Conservation (phyloP, 805 yeast species). For the Cyberlindnera maritima region DNA sequence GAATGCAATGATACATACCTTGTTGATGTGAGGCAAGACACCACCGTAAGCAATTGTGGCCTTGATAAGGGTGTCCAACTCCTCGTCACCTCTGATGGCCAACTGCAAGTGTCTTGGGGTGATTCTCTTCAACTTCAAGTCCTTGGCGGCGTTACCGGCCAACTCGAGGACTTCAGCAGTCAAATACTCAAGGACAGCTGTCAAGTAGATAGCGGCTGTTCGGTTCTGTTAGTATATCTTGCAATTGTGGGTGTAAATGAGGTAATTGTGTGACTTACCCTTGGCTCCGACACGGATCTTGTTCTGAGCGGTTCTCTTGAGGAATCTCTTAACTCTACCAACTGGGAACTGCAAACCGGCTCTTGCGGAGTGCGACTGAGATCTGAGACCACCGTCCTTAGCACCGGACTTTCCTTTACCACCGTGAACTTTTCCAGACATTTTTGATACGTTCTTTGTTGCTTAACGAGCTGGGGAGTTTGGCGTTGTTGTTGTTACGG, state of each 20-base stretch:
- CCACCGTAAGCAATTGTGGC: slow-evolving; percentile 98
- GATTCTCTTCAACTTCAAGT: slow-evolving; percentile 91
- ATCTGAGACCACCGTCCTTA: slow-evolving; percentile 56
- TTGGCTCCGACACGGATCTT: slow-evolving; percentile 78
- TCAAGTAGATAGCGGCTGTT: slow-evolving; percentile 83
- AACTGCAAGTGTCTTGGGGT: slow-evolving; percentile 96
- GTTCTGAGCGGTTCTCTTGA: slow-evolving; percentile 88
- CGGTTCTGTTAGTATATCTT: slow-evolving; percentile 11
- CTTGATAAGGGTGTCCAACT: slow-evolving; percentile 87
- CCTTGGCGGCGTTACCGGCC: slow-evolving; percentile 98
- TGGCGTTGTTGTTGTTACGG: slow-evolving; percentile 10
- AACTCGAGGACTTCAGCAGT: slow-evolving; percentile 96
- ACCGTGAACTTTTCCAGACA: slow-evolving; percentile 97
- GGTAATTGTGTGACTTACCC: slow-evolving; percentile 29
- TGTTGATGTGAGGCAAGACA: slow-evolving; percentile 67
- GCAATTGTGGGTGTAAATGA: background rate
- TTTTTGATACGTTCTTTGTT: slow-evolving; percentile 27
- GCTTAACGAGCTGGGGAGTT: slow-evolving; percentile 1
- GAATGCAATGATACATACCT: slow-evolving; percentile 18
- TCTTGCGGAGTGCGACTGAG: slow-evolving; percentile 89
- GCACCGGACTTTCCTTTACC: slow-evolving; percentile 95
- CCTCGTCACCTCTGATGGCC: slow-evolving; percentile 98
- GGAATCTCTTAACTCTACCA: slow-evolving; percentile 96
- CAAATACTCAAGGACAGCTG: slow-evolving; percentile 93
- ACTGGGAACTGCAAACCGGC: slow-evolving; percentile 97